phyloP scores from a whole-genome alignment of 305 asterid genomes.

The Fraxinus velutina region DNA sequence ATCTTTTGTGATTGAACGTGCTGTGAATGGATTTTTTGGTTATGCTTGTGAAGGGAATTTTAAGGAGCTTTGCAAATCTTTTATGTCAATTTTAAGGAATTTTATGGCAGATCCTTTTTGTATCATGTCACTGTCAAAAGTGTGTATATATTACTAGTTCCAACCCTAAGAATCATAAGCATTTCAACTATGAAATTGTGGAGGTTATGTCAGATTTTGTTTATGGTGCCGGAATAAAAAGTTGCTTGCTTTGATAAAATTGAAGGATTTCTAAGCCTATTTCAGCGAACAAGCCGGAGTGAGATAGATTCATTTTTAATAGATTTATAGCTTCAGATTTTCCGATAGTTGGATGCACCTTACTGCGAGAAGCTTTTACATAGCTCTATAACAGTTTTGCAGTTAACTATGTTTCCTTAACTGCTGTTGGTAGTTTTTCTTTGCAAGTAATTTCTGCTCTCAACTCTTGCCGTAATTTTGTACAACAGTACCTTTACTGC shows the following conservation, averaged over 20 bases:
- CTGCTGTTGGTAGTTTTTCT: not conserved
- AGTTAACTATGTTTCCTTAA: no score
- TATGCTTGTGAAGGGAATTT: no score
- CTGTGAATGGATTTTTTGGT: no score
- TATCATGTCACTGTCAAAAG: no score
- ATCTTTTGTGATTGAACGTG: no score
- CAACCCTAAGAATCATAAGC: conserved; percentile 32
- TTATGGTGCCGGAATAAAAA: conserved; percentile 35
- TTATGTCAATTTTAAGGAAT: no score
- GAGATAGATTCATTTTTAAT: conserved; percentile 32
- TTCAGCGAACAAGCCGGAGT: conserved; percentile 37
- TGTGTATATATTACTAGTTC: conserved; percentile 5
- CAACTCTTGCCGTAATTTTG: not conserved
- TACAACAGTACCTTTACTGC: not conserved
- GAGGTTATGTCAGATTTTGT: conserved; percentile 63
- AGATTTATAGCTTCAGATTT: conserved; percentile 1
- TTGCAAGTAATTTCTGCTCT: not conserved
- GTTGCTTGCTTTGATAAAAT: conserved; percentile 60
- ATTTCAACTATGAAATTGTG: conserved; percentile 59
- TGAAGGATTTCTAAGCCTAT: conserved; percentile 63
- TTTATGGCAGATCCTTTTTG: no score
- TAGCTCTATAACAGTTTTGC: no score
- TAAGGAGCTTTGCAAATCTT: no score
- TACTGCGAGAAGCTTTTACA: no score
- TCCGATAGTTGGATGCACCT: not conserved